Conservation (phyloP, 2,329 filamentous ascomycete genomes). For the Xylariaceae sp. region DNA sequence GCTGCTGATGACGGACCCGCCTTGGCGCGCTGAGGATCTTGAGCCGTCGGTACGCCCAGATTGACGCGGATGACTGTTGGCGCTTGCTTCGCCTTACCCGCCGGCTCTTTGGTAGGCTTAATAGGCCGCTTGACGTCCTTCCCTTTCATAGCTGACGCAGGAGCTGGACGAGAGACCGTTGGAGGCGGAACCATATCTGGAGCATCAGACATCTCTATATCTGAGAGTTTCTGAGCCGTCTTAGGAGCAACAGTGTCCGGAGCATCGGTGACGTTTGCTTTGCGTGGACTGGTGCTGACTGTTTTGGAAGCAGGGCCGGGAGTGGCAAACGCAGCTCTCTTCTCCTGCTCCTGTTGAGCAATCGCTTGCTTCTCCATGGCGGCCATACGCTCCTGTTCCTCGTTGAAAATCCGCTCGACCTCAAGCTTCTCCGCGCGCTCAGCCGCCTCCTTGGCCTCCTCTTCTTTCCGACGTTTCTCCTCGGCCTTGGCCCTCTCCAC, state of each 20-base stretch:
- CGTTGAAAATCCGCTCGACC: constrained; percentile 53
- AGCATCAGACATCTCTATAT: constrained; percentile 52
- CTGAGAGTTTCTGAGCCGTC: constrained; percentile 33
- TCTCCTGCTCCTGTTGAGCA: constrained; percentile 50
- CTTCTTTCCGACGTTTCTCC: constrained; percentile 56
- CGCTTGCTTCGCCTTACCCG: constrained; percentile 57
- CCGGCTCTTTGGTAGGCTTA: constrained; percentile 56
- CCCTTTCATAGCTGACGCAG: constrained; percentile 44
- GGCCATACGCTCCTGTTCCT: constrained; percentile 51
- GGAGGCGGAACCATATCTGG: constrained; percentile 55
- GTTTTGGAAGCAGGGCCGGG: constrained; percentile 41
- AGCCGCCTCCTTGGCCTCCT: constrained; percentile 55
- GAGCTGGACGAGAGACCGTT: constrained; percentile 48
- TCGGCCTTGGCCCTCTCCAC: constrained; percentile 55
- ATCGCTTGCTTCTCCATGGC: constrained; percentile 50
- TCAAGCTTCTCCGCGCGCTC: constrained; percentile 60
- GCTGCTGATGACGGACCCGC: constrained; percentile 61
- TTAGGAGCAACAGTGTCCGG: constrained; percentile 31
- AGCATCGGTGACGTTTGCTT: constrained; percentile 35
- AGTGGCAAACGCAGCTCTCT: constrained; percentile 31
- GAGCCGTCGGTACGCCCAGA: constrained; percentile 55
- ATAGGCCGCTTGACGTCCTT: constrained; percentile 54
- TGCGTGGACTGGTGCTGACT: constrained; percentile 49
- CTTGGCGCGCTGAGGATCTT: constrained; percentile 57
- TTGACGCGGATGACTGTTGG: constrained; percentile 70